Percentiles rank a stretch among this genome's conserved stretches.
Conservation (phyloP, 441 rosid genomes). For the Euphorbia corollata region DNA sequence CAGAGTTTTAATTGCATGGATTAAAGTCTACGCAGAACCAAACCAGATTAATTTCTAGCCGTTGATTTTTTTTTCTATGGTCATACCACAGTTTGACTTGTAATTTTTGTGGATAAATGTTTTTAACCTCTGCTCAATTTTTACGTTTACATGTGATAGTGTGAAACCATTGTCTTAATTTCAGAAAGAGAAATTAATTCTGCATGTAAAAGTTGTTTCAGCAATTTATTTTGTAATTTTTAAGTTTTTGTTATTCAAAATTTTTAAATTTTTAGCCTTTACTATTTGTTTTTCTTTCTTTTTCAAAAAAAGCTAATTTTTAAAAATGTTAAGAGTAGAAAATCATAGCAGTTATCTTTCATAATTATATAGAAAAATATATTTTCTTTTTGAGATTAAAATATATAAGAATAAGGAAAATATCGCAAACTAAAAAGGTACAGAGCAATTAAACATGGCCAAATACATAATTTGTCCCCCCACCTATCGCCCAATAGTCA, state of each 20-base stretch:
- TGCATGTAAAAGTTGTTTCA: not conserved
- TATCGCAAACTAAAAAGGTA: too few species aligned
- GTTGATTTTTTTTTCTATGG: not conserved
- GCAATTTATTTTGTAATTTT: not conserved
- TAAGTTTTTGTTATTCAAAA: not conserved
- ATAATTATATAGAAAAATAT: too few species aligned
- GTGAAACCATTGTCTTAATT: not conserved
- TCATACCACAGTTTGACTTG: too few species aligned
- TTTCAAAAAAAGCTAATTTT: not conserved
- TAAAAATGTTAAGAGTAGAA: not conserved
- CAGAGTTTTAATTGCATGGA: not conserved
- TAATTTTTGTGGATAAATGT: too few species aligned
- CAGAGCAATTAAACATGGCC: too few species aligned
- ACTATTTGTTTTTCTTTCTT: not conserved
- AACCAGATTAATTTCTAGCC: not conserved
- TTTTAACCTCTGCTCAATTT: too few species aligned
- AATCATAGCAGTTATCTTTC: not conserved
- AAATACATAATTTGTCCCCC: too few species aligned
- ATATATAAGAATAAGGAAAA: too few species aligned
- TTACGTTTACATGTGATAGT: not conserved
- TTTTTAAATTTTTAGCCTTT: not conserved
- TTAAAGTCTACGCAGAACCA: not conserved
- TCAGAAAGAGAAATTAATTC: not conserved
- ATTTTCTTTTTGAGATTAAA: too few species aligned
- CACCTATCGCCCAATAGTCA: too few species aligned